phyloP scores from a whole-genome alignment of 169 alveolate genomes.

The Fabrea salina region DNA sequence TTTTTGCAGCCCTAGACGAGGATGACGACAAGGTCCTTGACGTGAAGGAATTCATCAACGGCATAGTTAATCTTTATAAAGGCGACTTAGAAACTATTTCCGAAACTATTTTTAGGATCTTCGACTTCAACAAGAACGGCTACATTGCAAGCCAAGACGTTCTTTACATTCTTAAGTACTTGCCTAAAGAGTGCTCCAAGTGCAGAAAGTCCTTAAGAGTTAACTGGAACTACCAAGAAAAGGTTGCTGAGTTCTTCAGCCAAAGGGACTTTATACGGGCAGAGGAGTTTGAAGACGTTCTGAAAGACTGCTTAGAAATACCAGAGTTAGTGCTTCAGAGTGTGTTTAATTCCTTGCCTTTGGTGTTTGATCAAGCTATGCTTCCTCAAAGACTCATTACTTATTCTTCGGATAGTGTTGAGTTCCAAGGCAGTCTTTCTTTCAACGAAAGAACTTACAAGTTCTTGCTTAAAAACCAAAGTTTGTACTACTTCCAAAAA shows the following conservation, averaged over 20 bases:
- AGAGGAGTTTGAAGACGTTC: neutral
- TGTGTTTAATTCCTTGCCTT: neutral
- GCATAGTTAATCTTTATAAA: neutral
- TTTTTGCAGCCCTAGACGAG: slow-evolving; percentile 6
- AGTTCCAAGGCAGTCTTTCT: neutral
- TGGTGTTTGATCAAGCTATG: neutral
- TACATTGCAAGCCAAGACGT: neutral
- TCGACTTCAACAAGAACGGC: slow-evolving; percentile 13
- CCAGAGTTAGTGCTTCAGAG: neutral
- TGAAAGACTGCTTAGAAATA: neutral
- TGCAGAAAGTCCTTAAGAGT: neutral
- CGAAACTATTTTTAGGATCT: slow-evolving; percentile 2
- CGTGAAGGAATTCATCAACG: slow-evolving; percentile 1
- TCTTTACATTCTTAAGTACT: neutral
- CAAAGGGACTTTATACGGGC: neutral
- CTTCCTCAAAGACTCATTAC: neutral
- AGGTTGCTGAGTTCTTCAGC: neutral
- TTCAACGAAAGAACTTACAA: neutral
- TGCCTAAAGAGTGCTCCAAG: slow-evolving; percentile 17
- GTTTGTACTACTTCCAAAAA: neutral
- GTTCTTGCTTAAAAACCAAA: neutral
- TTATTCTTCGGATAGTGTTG: neutral
- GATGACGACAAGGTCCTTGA: slow-evolving; percentile 16
- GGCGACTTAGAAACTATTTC: neutral
- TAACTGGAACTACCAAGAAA: neutral